Evolutionary conservation across 306 rosid genomes (phyloP).

Genomic region (Styphnolobium japonicum): DNA sequence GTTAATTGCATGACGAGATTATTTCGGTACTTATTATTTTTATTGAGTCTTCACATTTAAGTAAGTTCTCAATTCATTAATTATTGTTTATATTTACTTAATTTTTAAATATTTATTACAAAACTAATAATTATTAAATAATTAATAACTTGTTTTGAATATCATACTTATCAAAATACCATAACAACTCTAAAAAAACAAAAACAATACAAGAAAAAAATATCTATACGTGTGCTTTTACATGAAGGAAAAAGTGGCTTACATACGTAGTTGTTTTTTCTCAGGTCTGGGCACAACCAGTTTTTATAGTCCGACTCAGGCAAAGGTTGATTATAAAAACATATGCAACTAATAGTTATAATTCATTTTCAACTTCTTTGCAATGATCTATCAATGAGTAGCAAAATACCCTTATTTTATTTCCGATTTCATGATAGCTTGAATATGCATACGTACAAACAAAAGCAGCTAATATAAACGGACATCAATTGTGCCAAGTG

Average conservation of each 20-base stretch:
- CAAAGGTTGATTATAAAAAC: not conserved
- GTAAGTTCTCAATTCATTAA: too few relatives aligned
- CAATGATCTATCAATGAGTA: not conserved
- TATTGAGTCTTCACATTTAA: too few relatives aligned
- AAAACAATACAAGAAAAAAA: too few relatives aligned
- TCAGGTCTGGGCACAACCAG: not conserved
- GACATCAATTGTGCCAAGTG: not conserved
- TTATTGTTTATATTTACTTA: too few relatives aligned
- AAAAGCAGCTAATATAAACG: not conserved
- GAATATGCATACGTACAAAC: slow-evolving; percentile 11
- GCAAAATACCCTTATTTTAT: not conserved
- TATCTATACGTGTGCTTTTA: too few relatives aligned
- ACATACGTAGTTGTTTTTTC: not conserved
- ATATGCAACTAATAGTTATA: not conserved
- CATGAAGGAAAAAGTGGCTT: not conserved
- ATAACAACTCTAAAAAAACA: too few relatives aligned
- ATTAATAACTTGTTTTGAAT: too few relatives aligned
- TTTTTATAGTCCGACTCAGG: not conserved
- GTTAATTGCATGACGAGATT: too few relatives aligned
- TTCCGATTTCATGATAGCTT: not conserved
- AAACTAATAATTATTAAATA: too few relatives aligned
- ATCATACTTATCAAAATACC: too few relatives aligned
- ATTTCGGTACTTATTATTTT: too few relatives aligned
- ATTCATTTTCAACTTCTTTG: not conserved
- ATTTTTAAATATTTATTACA: too few relatives aligned